Evolutionary conservation across 106 monocot species (phyloP).

Genomic region (Ottelia alismoides): DNA sequence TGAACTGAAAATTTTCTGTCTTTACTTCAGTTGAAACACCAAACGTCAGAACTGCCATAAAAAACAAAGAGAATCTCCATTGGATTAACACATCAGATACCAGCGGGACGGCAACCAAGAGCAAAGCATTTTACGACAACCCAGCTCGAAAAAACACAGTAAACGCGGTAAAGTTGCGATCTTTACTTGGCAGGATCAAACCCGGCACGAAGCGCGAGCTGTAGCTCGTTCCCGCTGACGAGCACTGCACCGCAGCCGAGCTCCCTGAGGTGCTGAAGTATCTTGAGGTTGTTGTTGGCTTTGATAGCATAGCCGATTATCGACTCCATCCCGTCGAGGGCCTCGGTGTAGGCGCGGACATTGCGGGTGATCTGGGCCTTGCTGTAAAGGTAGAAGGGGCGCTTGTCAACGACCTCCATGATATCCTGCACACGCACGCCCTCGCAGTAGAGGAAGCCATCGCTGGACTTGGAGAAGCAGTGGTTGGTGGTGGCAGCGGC

Average conservation of each 20-base stretch:
- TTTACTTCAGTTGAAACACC: no score
- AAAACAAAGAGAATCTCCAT: no score
- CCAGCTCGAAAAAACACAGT: no score
- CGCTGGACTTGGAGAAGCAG: conserved; percentile 36
- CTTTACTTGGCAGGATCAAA: conserved; percentile 56
- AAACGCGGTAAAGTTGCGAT: background rate
- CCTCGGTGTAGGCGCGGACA: no score
- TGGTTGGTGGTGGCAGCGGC: conserved; percentile 10
- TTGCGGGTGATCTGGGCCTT: conserved; percentile 65
- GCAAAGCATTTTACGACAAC: no score
- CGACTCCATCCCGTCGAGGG: conserved; percentile 47
- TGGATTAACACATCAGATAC: no score
- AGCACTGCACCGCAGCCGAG: conserved; percentile 70
- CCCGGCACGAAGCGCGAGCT: conserved; percentile 52
- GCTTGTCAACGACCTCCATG: conserved; percentile 41
- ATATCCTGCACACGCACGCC: conserved; percentile 41
- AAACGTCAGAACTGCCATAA: no score
- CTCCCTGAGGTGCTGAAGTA: conserved; percentile 47
- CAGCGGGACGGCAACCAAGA: no score
- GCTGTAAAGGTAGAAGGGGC: no score
- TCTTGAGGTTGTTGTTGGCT: no score
- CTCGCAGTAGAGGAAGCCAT: conserved; percentile 57
- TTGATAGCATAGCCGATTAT: conserved; percentile 68
- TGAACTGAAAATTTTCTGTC: no score
- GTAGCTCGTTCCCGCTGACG: conserved; percentile 68